Percentiles rank a stretch among this genome's conserved stretches.
Conservation (phyloP, 371 early-diverging fungal species). For the Mucor saturninus region DNA sequence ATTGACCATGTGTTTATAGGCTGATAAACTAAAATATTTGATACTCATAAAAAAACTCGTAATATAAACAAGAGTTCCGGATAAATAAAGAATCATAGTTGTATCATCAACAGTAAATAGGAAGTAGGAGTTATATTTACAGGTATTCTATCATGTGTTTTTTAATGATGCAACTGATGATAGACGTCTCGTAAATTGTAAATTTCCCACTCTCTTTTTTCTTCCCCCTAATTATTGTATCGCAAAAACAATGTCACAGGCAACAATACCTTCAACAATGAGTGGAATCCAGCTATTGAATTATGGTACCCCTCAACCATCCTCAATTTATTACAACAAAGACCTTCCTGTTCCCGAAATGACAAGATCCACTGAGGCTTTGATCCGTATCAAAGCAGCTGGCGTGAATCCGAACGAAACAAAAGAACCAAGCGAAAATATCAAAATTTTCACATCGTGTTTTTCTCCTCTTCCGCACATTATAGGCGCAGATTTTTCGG, state of each 20-base stretch:
- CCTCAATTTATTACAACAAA: conserved; percentile 35
- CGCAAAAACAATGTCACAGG: neutral
- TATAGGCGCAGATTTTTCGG: conserved; percentile 54
- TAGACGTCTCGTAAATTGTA: too few species aligned
- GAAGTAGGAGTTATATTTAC: too few species aligned
- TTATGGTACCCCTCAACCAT: conserved; percentile 27
- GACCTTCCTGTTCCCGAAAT: conserved; percentile 29
- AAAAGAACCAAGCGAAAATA: conserved; percentile 42
- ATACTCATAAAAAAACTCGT: too few species aligned
- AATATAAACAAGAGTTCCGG: too few species aligned
- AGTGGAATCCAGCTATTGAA: conserved; percentile 39
- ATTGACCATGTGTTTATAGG: too few species aligned
- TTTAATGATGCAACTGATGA: too few species aligned
- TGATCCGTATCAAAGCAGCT: conserved; percentile 58
- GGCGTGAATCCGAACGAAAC: conserved; percentile 70
- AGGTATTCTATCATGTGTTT: too few species aligned
- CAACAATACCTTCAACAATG: conserved; percentile 20
- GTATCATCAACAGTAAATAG: too few species aligned
- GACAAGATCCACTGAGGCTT: conserved; percentile 35
- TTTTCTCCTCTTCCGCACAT: conserved; percentile 23
- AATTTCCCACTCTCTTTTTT: neutral
- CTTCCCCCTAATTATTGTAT: neutral
- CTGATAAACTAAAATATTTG: too few species aligned
- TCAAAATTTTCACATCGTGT: neutral
- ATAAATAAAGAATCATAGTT: too few species aligned